phyloP scores from a whole-genome alignment of 257 asterid species.

The Penstemon eatonii region DNA sequence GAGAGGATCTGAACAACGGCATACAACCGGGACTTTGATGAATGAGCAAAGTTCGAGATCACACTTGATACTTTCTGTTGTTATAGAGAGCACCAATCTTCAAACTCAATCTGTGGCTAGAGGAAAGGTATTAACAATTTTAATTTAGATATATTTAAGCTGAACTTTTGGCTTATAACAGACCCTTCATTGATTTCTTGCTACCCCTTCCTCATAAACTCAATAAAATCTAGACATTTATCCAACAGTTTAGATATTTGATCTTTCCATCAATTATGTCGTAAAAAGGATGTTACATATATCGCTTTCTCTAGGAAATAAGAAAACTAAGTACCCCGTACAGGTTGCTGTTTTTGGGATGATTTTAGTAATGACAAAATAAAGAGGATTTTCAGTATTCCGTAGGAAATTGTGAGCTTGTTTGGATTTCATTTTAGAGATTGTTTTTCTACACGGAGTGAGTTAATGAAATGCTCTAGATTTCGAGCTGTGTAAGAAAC shows the following conservation, averaged over 20 bases:
- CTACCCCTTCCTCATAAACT: slow-evolving; percentile 6
- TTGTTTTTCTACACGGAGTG: no score
- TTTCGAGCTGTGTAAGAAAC: no score
- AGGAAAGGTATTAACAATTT: slow-evolving; percentile 72
- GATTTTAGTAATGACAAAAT: no score
- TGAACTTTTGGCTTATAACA: neutral
- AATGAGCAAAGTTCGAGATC: slow-evolving; percentile 97
- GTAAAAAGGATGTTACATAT: no score
- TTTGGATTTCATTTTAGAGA: no score
- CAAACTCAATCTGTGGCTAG: slow-evolving; percentile 91
- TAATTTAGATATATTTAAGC: slow-evolving; percentile 15
- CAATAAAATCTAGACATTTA: neutral
- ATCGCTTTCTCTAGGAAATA: no score
- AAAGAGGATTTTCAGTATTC: no score
- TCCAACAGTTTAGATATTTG: slow-evolving; percentile 3
- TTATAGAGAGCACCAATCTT: slow-evolving; percentile 88
- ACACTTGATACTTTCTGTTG: slow-evolving; percentile 82
- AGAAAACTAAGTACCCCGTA: no score
- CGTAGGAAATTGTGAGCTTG: no score
- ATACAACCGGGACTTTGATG: slow-evolving; percentile 84
- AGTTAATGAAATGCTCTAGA: no score
- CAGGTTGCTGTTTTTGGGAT: no score
- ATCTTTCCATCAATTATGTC: neutral
- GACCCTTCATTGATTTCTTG: neutral
- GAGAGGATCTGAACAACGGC: slow-evolving; percentile 90